Conservation (phyloP, 2,329 filamentous ascomycete genomes). For the Cercospora zeae-maydis region DNA sequence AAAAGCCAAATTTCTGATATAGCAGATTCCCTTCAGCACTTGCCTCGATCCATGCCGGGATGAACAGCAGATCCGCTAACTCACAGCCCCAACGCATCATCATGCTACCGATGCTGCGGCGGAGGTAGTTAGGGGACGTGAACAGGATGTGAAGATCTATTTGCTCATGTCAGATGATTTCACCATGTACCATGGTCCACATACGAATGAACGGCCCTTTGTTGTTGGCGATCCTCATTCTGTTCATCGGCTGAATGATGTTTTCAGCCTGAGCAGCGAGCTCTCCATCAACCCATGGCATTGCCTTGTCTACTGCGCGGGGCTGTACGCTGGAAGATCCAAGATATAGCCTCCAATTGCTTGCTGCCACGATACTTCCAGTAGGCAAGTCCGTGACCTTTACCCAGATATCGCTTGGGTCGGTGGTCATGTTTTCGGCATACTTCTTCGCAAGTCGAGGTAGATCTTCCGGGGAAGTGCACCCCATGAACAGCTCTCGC, state of each 20-base stretch:
- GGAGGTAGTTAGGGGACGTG: constrained; percentile 38
- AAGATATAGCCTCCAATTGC: constrained; percentile 34
- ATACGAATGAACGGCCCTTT: constrained; percentile 21
- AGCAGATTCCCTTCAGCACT: constrained; percentile 28
- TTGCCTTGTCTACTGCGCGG: background rate
- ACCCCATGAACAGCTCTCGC: constrained; percentile 26
- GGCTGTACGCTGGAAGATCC: background rate
- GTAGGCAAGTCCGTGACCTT: constrained; percentile 30
- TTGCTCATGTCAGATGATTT: background rate
- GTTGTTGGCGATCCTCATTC: constrained; percentile 11
- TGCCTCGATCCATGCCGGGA: constrained; percentile 33
- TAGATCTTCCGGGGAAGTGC: constrained; percentile 15
- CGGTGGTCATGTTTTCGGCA: constrained; percentile 17
- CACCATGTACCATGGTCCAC: background rate
- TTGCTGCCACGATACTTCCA: constrained; percentile 31
- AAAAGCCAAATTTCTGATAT: constrained; percentile 30
- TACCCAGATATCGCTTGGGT: constrained; percentile 33
- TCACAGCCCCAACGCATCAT: constrained; percentile 40
- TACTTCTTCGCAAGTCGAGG: constrained; percentile 14
- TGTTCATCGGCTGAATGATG: constrained; percentile 10
- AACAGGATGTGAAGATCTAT: constrained; percentile 38
- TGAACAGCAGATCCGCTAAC: constrained; percentile 34
- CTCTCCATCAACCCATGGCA: constrained; percentile 19
- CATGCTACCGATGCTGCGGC: constrained; percentile 38
- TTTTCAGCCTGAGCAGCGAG: constrained; percentile 6